phyloP scores from a whole-genome alignment of 2,329 filamentous ascomycete species.

The Didymella sp. region DNA sequence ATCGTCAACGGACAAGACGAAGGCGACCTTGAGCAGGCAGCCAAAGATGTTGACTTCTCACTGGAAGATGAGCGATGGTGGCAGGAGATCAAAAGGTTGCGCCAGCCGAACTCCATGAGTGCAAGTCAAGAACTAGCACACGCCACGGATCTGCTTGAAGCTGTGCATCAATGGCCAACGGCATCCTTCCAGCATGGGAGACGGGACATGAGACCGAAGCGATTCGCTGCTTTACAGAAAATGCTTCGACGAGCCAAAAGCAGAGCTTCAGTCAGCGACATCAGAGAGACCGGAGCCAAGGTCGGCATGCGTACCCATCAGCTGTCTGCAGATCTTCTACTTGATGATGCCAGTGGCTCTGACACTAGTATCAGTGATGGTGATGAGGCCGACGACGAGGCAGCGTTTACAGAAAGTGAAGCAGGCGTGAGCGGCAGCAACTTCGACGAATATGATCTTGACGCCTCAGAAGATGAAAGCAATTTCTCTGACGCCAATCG shows the following conservation, averaged over 20 bases:
- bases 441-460: conserved; percentile 46
- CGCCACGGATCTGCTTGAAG: conserved; percentile 54
- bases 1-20: conserved; percentile 74
- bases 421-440: conserved; percentile 40
- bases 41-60: conserved; percentile 68
- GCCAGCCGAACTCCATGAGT: conserved; percentile 46
- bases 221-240: conserved; percentile 66
- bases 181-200: conserved; percentile 60
- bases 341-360: neutral
- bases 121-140: conserved; percentile 55
- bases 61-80: conserved; percentile 82
- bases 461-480: conserved; percentile 41
- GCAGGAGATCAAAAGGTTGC: conserved; percentile 70
- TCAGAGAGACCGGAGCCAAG: conserved; percentile 65
- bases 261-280: conserved; percentile 56
- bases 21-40: conserved; percentile 61
- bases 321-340: conserved; percentile 67
- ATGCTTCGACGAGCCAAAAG: conserved; percentile 68
- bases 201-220: conserved; percentile 51
- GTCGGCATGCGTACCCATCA: conserved; percentile 79
- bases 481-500: conserved; percentile 17
- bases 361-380: conserved; percentile 50
- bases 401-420: conserved; percentile 40
- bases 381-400: conserved; percentile 40
- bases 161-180: conserved; percentile 59